phyloP scores from a whole-genome alignment of 1,139 yeast species.

The Protomyces lactucae-debilis region DNA sequence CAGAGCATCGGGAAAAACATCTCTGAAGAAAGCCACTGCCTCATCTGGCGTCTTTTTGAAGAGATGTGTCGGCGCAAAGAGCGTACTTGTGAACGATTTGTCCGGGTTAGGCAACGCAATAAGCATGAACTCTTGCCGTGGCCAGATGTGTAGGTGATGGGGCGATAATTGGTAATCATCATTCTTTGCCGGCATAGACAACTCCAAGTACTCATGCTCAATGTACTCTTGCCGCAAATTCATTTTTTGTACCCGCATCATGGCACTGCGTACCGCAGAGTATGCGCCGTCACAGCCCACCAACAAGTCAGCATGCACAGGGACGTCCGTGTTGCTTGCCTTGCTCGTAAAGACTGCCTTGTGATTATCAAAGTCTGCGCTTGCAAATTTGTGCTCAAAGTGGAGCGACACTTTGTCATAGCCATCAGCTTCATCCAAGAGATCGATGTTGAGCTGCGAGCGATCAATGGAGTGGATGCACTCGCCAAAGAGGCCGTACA shows the following conservation, averaged over 20 bases:
- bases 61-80: constrained; percentile 76
- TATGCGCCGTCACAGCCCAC: constrained; percentile 87
- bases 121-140: constrained; percentile 77
- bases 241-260: constrained; percentile 55
- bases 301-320: constrained; percentile 49
- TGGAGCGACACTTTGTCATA: constrained; percentile 45
- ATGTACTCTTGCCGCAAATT: constrained; percentile 70
- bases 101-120: constrained; percentile 72
- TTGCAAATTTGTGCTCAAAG: constrained; percentile 57
- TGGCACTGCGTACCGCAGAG: constrained; percentile 64
- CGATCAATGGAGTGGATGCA: constrained; percentile 82
- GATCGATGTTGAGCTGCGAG: constrained; percentile 56
- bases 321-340: constrained; percentile 11
- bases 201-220: constrained; percentile 77
- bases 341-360: background rate
- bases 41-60: constrained; percentile 46
- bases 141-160: constrained; percentile 90
- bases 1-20: constrained; percentile 70
- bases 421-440: constrained; percentile 58
- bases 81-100: constrained; percentile 74
- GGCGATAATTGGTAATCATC: constrained; percentile 47
- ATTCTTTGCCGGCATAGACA: constrained; percentile 53
- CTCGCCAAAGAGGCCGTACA: constrained; percentile 70
- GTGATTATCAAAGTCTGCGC: constrained; percentile 38
- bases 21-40: constrained; percentile 52